Base-by-base conservation (phyloP, 352 stramenopile genomes). In the Globisporangium solare region DNA sequence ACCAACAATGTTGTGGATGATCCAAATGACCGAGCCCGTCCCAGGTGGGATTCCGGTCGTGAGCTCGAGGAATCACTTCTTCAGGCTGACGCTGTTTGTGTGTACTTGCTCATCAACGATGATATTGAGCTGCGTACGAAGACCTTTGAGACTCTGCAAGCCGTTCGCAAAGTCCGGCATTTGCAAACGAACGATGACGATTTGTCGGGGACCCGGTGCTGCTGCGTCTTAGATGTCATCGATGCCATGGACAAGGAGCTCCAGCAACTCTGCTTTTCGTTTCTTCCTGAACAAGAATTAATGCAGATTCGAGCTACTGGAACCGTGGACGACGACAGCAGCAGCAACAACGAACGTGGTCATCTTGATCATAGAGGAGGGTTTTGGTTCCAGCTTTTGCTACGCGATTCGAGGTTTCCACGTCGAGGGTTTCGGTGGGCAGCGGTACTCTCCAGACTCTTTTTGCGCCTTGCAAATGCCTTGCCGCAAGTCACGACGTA, bases 81-180 rank as follows among this genome's bases (percentile, higher is more conserved):
- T 27, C 77, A 89, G n/a, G 65, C 87, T 0, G 83, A 93, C 47
- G 76, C 80, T 15, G 56, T 77, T 0, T 62, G 66, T 0, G 58
- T 93, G 6, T 89, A 83, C 32, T 43, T 93, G 18, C 64, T 93
- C 1, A 69, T 71, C 31, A 64, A 83, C 47, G 74, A 79, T 22
- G 68, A 77, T 22, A 21, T 55, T 22, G 18, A 62, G 3, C 45
- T 86, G 18, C 68, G 72, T 0, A 47, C 68, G 7, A 55, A 58
- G 6, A 63, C 58, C 2, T 21, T 89, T 1, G 53, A 63, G 6
- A 66, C 74, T 0, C 57, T 90, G 1, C 61, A 73, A 39, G 41
- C 63, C 12, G 74, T 78, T 10, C 64, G 66, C 54, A 49, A 61
- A 52, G 32, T 41, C 12, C 39, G 47, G 0, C 1, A 22, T 21